phyloP scores from a whole-genome alignment of 805 yeast species.

The Jamesozyma lodderae region DNA sequence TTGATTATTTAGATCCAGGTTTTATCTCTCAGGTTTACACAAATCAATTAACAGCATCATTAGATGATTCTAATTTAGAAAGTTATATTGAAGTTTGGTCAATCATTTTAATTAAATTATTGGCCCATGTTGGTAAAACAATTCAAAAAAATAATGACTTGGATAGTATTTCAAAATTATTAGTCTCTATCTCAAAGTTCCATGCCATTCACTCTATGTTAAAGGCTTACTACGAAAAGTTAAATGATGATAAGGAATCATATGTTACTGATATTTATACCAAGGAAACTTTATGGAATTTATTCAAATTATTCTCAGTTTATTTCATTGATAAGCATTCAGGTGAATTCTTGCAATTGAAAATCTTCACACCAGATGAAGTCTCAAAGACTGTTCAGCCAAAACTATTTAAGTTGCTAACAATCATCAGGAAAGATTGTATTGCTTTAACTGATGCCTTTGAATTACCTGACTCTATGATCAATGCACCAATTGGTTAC shows the following conservation, averaged over 20 bases:
- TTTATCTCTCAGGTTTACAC: slow-evolving; percentile 21
- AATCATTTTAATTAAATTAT: slow-evolving; percentile 21
- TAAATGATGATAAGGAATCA: slow-evolving; percentile 14
- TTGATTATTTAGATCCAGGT: slow-evolving; percentile 23
- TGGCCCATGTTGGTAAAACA: slow-evolving; percentile 22
- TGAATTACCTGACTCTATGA: slow-evolving; percentile 65
- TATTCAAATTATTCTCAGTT: slow-evolving; percentile 57
- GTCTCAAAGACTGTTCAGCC: slow-evolving; percentile 36
- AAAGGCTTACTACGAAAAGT: slow-evolving; percentile 23
- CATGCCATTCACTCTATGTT: slow-evolving; percentile 34
- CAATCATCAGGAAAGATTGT: slow-evolving; percentile 53
- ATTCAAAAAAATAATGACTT: slow-evolving; percentile 22
- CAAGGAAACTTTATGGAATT: slow-evolving; percentile 39
- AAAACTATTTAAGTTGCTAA: slow-evolving; percentile 39
- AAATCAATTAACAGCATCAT: slow-evolving; percentile 16
- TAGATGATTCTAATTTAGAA: slow-evolving; percentile 26
- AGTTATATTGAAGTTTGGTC: slow-evolving; percentile 30
- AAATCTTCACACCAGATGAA: slow-evolving; percentile 43
- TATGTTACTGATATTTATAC: slow-evolving; percentile 30
- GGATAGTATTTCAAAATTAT: slow-evolving; percentile 33
- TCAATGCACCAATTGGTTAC: slow-evolving; percentile 75
- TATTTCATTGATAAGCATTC: slow-evolving; percentile 62
- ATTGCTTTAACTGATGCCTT: slow-evolving; percentile 79
- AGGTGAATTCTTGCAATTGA: slow-evolving; percentile 60
- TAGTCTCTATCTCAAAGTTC: slow-evolving; percentile 33